These are phyloP conservation scores for Calonectria ilicicola DNA, from an alignment of 2,329 filamentous ascomycete genomes.

Conservation along the genomic window DNA sequence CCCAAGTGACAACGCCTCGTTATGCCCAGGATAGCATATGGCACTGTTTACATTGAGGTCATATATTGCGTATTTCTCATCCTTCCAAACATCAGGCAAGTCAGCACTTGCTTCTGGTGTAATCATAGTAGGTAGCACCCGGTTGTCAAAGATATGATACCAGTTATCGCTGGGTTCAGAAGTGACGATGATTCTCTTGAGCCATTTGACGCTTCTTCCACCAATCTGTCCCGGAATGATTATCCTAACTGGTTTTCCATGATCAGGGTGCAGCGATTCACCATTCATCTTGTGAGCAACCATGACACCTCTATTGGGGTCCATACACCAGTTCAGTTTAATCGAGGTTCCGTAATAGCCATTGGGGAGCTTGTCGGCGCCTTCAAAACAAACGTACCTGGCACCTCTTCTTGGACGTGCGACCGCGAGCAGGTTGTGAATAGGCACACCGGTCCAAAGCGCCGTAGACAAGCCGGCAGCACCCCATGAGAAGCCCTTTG, in stretches of 20 bases:
- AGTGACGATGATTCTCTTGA: slow-evolving; percentile 84
- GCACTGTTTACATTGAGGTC: slow-evolving; percentile 91
- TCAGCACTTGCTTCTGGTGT: slow-evolving; percentile 83
- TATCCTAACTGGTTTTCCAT: slow-evolving; percentile 84
- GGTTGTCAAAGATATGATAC: slow-evolving; percentile 96
- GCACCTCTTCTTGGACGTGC: slow-evolving; percentile 78
- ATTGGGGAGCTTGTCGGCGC: slow-evolving; percentile 88
- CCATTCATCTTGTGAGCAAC: slow-evolving; percentile 94
- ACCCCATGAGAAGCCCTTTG: slow-evolving; percentile 95
- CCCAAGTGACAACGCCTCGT: slow-evolving; percentile 71
- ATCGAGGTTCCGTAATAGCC: slow-evolving; percentile 90
- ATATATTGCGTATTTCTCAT: slow-evolving; percentile 93
- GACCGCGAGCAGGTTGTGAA: slow-evolving; percentile 76
- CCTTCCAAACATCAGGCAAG: slow-evolving; percentile 82
- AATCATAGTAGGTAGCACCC: slow-evolving; percentile 88
- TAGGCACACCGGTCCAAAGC: slow-evolving; percentile 85
- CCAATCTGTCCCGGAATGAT: slow-evolving; percentile 94
- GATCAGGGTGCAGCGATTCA: slow-evolving; percentile 81
- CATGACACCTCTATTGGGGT: slow-evolving; percentile 86
- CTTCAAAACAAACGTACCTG: slow-evolving; percentile 90
- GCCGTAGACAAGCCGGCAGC: slow-evolving; percentile 88
- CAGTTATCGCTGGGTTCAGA: slow-evolving; percentile 87
- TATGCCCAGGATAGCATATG: slow-evolving; percentile 82
- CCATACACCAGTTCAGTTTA: slow-evolving; percentile 89
- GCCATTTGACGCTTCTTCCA: slow-evolving; percentile 92